These are phyloP conservation scores for Cubamyces sp. DNA, from an alignment of 768 basidiomycete genomes.

Conservation along the genomic window DNA sequence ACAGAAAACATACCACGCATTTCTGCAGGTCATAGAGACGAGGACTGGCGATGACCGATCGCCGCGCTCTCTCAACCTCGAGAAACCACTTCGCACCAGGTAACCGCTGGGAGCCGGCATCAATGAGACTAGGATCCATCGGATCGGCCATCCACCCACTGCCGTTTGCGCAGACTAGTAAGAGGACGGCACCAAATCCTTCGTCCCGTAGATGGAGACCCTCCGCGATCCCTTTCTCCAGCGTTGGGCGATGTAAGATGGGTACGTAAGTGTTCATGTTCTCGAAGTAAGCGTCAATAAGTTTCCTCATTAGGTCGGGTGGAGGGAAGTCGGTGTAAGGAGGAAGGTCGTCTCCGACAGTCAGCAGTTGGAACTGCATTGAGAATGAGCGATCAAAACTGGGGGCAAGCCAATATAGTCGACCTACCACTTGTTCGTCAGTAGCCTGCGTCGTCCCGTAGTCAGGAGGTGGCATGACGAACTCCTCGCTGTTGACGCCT, in stretches of 20 bases:
- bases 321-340: conserved; percentile 22
- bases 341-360: neutral
- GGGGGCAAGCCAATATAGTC: no score
- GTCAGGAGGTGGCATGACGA: neutral
- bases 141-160: conserved; percentile 48
- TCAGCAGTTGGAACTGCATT: neutral
- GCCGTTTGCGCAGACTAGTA: conserved; percentile 60
- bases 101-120: conserved; percentile 30
- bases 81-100: conserved; percentile 51
- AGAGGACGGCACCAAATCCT: conserved; percentile 53
- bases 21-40: conserved; percentile 21
- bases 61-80: conserved; percentile 42
- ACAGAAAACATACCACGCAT: conserved; percentile 8
- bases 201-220: conserved; percentile 43
- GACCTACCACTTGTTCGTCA: conserved; percentile 5
- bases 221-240: conserved; percentile 41
- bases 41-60: conserved; percentile 30
- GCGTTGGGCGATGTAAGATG: conserved; percentile 48
- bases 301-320: conserved; percentile 23
- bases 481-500: neutral
- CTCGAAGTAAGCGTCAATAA: conserved; percentile 51
- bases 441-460: no score
- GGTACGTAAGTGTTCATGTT: conserved; percentile 41
- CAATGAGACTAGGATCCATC: conserved; percentile 46
- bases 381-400: no score